These are phyloP conservation scores for Sclerotinia spermophila DNA, from an alignment of 2,329 filamentous ascomycete genomes.

Conservation along the genomic window DNA sequence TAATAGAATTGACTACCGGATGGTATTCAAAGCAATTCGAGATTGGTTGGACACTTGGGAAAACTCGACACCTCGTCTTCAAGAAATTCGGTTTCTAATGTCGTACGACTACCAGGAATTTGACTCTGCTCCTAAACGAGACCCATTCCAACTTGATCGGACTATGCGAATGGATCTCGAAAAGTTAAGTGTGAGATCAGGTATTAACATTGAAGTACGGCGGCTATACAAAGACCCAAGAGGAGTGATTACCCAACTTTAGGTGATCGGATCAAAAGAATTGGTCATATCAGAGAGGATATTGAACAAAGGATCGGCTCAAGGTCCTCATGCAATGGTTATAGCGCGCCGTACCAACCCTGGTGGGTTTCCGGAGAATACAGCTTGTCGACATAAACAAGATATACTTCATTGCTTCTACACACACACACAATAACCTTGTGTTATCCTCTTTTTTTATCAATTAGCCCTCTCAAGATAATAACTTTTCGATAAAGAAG, in stretches of 20 bases:
- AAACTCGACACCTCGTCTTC: not conserved
- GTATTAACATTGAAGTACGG: not conserved
- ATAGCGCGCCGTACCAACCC: not conserved
- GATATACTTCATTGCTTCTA: not conserved
- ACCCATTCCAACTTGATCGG: not conserved
- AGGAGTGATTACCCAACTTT: not conserved
- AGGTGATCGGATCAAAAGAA: not conserved
- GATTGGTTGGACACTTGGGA: not conserved
- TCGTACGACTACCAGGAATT: not conserved
- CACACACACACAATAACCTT: not conserved
- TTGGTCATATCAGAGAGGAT: not conserved
- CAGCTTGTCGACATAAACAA: not conserved
- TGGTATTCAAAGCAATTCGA: not conserved
- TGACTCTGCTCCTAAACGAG: not conserved
- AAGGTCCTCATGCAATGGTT: not conserved
- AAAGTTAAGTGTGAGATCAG: not conserved
- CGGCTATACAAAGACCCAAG: no score
- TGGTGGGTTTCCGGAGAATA: not conserved
- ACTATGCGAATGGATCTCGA: not conserved
- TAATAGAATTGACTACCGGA: not conserved
- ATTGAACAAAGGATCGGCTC: not conserved
- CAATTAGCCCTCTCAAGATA: not conserved
- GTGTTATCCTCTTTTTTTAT: not conserved
- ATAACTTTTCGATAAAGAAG: not conserved
- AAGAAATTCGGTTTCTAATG: not conserved